phyloP scores from a whole-genome alignment of 495 filamentous ascomycete species.

The Aspergillus ellipticus region DNA sequence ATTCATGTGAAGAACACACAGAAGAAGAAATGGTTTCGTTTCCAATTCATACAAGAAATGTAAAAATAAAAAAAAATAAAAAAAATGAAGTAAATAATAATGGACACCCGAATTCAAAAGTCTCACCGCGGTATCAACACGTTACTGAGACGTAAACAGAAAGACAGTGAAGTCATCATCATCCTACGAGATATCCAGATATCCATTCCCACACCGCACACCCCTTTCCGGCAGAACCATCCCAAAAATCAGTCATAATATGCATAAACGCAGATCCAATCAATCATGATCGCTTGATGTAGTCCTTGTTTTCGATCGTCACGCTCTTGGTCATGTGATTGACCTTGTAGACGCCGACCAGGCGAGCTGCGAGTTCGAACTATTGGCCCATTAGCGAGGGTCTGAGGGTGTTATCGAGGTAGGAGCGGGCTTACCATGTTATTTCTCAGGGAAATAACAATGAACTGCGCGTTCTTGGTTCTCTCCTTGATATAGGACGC shows the following conservation, averaged over 20 bases:
- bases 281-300: conserved; percentile 52
- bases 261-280: conserved; percentile 5
- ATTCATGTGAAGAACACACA: background rate
- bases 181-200: conserved; percentile 1
- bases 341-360: conserved; percentile 98
- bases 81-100: background rate
- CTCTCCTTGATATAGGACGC: conserved; percentile 98
- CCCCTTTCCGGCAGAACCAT: conserved; percentile 5
- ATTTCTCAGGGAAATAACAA: conserved; percentile 95
- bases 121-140: background rate
- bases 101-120: background rate
- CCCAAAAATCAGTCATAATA: conserved; percentile 2
- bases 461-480: conserved; percentile 98
- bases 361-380: conserved; percentile 89
- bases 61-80: background rate
- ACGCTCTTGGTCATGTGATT: conserved; percentile 99
- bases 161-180: background rate
- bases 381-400: conserved; percentile 21
- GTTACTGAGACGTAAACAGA: background rate
- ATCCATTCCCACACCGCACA: conserved; percentile 7
- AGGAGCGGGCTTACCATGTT: conserved; percentile 67
- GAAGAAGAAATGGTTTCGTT: background rate
- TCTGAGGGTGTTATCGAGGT: background rate
- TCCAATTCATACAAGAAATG: conserved; percentile 1
- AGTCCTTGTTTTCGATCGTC: conserved; percentile 90